A percentile compares a stretch with the other conserved stretches of the same genome.
These are phyloP conservation scores for Noccaea bulbosa DNA, from an alignment of 345 rosid species.

Conservation along the genomic window DNA sequence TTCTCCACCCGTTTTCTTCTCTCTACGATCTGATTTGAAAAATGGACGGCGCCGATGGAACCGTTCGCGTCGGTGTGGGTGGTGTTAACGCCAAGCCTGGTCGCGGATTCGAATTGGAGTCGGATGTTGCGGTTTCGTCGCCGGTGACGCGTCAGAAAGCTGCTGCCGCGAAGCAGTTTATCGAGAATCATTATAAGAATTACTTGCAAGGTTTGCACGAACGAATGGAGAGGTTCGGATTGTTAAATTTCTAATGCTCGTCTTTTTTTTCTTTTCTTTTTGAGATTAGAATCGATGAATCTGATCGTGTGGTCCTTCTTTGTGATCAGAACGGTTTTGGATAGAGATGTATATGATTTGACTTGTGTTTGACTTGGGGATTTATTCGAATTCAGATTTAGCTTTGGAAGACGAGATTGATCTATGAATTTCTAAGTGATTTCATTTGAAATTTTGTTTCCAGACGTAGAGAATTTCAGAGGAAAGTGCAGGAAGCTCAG, in stretches of 20 bases:
- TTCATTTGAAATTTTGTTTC: background rate
- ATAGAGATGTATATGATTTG: background rate
- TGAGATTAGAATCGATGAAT: too few relatives aligned
- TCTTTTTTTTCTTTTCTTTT: too few relatives aligned
- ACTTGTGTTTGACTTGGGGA: constrained; percentile 31
- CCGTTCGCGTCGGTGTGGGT: constrained; percentile 74
- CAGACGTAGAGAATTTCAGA: constrained; percentile 82
- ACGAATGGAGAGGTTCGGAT: constrained; percentile 82
- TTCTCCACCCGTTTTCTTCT: background rate
- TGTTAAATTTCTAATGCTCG: background rate
- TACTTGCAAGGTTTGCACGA: constrained; percentile 92
- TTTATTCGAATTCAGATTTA: background rate
- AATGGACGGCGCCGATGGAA: constrained; percentile 92
- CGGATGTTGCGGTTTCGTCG: constrained; percentile 81
- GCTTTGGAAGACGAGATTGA: background rate
- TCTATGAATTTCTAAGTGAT: background rate
- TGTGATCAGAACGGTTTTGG: background rate
- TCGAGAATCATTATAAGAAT: constrained; percentile 96
- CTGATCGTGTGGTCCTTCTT: background rate
- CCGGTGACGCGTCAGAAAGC: constrained; percentile 97
- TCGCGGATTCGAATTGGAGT: constrained; percentile 63
- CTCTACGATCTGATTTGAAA: constrained; percentile 27
- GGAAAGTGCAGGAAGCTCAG: constrained; percentile 85
- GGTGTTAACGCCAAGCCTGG: constrained; percentile 64
- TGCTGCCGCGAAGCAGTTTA: constrained; percentile 96